A percentile compares a stretch with the other conserved stretches of the same genome.
Conservation (phyloP, 2,329 filamentous ascomycete genomes). For the Fonsecaea nubica region DNA sequence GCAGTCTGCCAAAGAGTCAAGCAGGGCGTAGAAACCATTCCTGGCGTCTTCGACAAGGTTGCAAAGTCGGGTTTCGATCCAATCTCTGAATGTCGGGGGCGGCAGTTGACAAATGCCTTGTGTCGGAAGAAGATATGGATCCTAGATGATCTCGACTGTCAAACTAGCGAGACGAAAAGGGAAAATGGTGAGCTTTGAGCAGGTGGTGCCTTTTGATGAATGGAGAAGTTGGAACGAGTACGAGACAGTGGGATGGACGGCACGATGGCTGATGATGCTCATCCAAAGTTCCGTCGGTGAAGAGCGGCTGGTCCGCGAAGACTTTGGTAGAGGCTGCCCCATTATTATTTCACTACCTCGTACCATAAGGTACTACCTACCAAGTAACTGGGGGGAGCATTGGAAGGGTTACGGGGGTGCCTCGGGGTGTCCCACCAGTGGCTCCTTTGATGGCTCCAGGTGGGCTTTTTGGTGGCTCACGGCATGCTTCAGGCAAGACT, state of each 20-base stretch:
- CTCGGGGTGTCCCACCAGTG: neutral
- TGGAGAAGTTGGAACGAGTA: slow-evolving; percentile 16
- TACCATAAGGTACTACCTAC: too few relatives aligned
- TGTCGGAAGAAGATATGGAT: slow-evolving; percentile 7
- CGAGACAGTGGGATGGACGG: neutral
- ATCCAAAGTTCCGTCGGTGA: slow-evolving; percentile 18
- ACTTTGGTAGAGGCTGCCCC: slow-evolving; percentile 2
- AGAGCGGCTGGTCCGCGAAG: slow-evolving; percentile 16
- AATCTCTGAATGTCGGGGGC: neutral
- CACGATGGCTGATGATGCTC: slow-evolving; percentile 2
- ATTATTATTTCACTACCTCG: neutral
- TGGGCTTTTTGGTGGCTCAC: neutral
- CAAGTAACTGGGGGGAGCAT: too few relatives aligned
- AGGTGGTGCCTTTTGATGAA: slow-evolving; percentile 9
- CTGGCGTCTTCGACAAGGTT: slow-evolving; percentile 1
- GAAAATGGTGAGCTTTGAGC: slow-evolving; percentile 13
- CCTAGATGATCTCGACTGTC: slow-evolving; percentile 9
- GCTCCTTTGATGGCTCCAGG: neutral
- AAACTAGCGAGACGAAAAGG: slow-evolving; percentile 13
- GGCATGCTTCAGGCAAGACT: neutral
- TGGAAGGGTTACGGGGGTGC: neutral
- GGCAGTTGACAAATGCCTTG: neutral
- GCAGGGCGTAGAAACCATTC: slow-evolving; percentile 19
- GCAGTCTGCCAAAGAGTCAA: slow-evolving; percentile 14
- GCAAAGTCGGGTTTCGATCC: neutral